These are phyloP conservation scores for Irpex lacteus DNA, from an alignment of 1,284 basidiomycete species.

Conservation along the genomic window DNA sequence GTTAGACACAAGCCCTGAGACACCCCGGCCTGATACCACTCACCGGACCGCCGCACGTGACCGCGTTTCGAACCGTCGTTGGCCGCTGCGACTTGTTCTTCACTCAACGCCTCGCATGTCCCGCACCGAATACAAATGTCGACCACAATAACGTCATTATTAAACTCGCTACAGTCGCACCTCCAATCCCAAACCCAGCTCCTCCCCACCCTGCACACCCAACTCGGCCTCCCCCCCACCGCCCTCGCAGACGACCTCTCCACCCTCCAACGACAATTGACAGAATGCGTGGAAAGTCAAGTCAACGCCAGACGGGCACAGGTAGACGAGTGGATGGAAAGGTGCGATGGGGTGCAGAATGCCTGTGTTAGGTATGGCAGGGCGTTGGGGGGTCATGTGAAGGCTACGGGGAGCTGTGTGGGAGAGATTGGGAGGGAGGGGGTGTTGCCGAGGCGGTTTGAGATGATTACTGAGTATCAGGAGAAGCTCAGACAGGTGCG, in stretches of 20 bases:
- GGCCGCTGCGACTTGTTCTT: background rate
- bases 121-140: slow-evolving; percentile 5
- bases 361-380: slow-evolving; percentile 61
- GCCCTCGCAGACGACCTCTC: slow-evolving; percentile 74
- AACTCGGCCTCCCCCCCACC: slow-evolving; percentile 68
- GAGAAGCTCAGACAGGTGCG: slow-evolving; percentile 74
- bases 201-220: slow-evolving; percentile 66
- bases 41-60: background rate
- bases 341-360: slow-evolving; percentile 60
- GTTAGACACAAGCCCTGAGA: too few relatives aligned
- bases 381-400: slow-evolving; percentile 68
- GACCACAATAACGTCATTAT: slow-evolving; percentile 50
- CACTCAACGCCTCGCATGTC: background rate
- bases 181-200: slow-evolving; percentile 73
- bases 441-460: slow-evolving; percentile 64
- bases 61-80: background rate
- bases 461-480: slow-evolving; percentile 61
- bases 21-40: too few relatives aligned
- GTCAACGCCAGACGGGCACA: slow-evolving; percentile 64
- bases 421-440: slow-evolving; percentile 59
- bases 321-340: slow-evolving; percentile 66
- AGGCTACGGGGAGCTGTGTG: slow-evolving; percentile 55
- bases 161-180: slow-evolving; percentile 75
- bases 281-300: slow-evolving; percentile 67
- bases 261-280: slow-evolving; percentile 61